Evolutionary conservation across 2,329 filamentous ascomycete species (phyloP).

Genomic region (Berkeleyomyces basicola): DNA sequence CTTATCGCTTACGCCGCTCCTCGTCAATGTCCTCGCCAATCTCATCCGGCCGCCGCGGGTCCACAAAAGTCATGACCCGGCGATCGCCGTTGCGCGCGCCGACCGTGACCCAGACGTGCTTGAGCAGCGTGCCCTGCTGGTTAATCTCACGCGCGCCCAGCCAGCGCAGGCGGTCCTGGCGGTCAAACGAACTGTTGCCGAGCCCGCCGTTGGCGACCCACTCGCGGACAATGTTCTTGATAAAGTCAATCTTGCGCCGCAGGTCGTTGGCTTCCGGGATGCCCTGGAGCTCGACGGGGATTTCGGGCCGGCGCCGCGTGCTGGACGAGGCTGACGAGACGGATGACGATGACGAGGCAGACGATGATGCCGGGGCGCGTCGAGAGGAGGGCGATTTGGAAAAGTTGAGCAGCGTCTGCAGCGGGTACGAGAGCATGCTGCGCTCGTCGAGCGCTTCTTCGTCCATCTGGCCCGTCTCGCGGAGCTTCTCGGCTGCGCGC

Average conservation of each 20-base stretch:
- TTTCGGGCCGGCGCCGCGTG: conserved; percentile 40
- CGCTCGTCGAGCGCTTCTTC: conserved; percentile 55
- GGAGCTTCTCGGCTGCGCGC: conserved; percentile 51
- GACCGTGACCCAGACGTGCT: conserved; percentile 53
- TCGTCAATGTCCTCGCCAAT: conserved; percentile 39
- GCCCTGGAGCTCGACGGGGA: conserved; percentile 41
- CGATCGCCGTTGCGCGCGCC: conserved; percentile 45
- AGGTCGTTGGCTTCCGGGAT: conserved; percentile 59
- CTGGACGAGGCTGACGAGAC: conserved; percentile 28
- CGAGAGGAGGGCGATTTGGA: conserved; percentile 28
- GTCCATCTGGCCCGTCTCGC: conserved; percentile 47
- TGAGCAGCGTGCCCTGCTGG: conserved; percentile 26
- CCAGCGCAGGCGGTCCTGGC: conserved; percentile 40
- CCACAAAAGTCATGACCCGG: conserved; percentile 37
- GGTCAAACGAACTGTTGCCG: conserved; percentile 46
- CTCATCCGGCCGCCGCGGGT: conserved; percentile 35
- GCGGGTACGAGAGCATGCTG: conserved; percentile 52
- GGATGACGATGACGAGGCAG: neutral
- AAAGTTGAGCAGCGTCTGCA: conserved; percentile 60
- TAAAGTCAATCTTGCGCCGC: conserved; percentile 57
- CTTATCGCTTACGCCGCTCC: conserved; percentile 11
- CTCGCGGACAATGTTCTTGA: conserved; percentile 49
- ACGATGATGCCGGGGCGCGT: conserved; percentile 15
- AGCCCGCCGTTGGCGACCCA: conserved; percentile 56
- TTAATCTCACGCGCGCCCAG: conserved; percentile 39